A percentile compares a stretch with the other conserved stretches of the same genome.
Evolutionary conservation across 345 rosid species (phyloP).

Genomic region (Populus euphratica): DNA sequence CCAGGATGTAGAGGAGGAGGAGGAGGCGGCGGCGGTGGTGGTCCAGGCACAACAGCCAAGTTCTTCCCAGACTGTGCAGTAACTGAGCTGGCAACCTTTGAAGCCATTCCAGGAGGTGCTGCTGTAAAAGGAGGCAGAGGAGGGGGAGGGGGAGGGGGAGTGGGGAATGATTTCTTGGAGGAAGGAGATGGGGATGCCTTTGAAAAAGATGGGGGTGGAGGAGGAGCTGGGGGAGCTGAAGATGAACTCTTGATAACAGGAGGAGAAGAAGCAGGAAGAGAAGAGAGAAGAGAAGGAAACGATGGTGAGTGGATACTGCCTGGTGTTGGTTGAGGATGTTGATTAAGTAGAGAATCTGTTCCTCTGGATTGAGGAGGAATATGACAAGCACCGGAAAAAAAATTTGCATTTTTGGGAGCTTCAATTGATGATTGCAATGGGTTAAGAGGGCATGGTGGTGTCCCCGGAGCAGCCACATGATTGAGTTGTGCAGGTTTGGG

Average conservation of each 20-base stretch:
- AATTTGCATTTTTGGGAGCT: constrained; percentile 1
- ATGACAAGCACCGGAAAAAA: not conserved
- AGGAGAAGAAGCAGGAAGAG: constrained; percentile 17
- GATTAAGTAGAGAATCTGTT: not conserved
- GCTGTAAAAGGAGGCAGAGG: not conserved
- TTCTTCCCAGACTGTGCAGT: constrained; percentile 21
- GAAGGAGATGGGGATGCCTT: constrained; percentile 10
- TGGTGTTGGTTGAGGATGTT: constrained; percentile 12
- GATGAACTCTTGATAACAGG: constrained; percentile 14
- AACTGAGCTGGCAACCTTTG: not conserved
- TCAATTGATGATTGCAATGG: constrained; percentile 8
- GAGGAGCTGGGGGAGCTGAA: constrained; percentile 21
- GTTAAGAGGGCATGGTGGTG: constrained; percentile 15
- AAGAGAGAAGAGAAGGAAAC: constrained; percentile 15
- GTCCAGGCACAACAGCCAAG: constrained; percentile 5
- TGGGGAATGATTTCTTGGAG: constrained; percentile 7
- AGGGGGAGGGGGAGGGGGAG: constrained; percentile 23
- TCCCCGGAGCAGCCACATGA: constrained; percentile 10
- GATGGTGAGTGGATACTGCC: constrained; percentile 8
- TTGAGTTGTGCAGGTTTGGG: constrained; percentile 25
- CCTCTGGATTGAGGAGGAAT: constrained; percentile 12
- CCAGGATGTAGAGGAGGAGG: constrained; percentile 38
- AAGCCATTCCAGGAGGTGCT: constrained; percentile 2
- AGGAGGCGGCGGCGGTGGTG: constrained; percentile 55
- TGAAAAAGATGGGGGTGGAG: constrained; percentile 1